Conservation (phyloP, 441 rosid genomes). For the Gossypium lobatum region DNA sequence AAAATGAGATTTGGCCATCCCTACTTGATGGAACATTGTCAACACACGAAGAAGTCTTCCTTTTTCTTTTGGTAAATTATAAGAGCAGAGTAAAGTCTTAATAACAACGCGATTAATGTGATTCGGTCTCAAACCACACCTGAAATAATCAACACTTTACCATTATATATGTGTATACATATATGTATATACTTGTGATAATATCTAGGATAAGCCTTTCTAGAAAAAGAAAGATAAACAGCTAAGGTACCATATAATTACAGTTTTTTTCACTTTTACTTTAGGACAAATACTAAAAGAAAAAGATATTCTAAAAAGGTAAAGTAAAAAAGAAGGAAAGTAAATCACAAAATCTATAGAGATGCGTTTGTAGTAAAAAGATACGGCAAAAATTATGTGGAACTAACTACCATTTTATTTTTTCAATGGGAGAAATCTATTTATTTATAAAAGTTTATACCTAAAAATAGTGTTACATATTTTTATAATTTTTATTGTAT, state of each 20-base stretch:
- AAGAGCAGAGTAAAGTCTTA: no score
- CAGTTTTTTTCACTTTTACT: not conserved
- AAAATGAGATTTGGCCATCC: no score
- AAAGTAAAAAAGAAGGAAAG: not conserved
- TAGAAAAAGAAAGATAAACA: not conserved
- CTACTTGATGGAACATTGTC: no score
- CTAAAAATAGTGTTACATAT: no score
- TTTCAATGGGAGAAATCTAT: no score
- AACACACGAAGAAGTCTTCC: no score
- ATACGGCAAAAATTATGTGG: not conserved
- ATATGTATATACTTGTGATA: not conserved
- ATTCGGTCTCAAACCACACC: accelerated
- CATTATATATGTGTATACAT: not conserved
- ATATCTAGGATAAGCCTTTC: not conserved
- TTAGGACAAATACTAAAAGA: not conserved
- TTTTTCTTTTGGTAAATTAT: no score
- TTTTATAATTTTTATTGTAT: no score
- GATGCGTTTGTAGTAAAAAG: not conserved
- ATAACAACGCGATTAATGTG: no score
- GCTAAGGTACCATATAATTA: not conserved
- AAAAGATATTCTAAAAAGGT: not conserved
- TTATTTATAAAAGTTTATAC: no score
- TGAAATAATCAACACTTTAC: no score
- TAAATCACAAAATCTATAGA: not conserved
- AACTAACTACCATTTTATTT: not conserved